A percentile compares a stretch with the other conserved stretches of the same genome.
These are phyloP conservation scores for Penicillium tannophilum DNA, from an alignment of 495 filamentous ascomycete species.

Conservation along the genomic window DNA sequence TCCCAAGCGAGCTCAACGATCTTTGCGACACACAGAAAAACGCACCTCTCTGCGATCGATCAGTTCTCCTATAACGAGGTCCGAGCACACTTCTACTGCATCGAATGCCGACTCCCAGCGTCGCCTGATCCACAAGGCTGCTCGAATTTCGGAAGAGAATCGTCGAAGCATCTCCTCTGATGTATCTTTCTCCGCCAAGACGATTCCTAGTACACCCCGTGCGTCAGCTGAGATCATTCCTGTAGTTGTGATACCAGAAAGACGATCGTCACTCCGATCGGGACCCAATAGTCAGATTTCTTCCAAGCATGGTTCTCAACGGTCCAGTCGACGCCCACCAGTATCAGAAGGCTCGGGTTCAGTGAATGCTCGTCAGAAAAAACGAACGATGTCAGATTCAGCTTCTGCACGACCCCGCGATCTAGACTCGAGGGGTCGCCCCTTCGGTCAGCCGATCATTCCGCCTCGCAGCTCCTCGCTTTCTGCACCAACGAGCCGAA, in stretches of 20 bases:
- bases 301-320: constrained; percentile 42
- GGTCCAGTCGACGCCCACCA: constrained; percentile 36
- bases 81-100: constrained; percentile 45
- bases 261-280: constrained; percentile 64
- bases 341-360: constrained; percentile 38
- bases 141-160: constrained; percentile 50
- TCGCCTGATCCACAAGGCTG: constrained; percentile 50
- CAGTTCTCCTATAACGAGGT: constrained; percentile 45
- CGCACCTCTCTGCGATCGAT: constrained; percentile 58
- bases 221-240: constrained; percentile 60
- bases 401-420: constrained; percentile 29
- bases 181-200: constrained; percentile 55
- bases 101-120: constrained; percentile 46
- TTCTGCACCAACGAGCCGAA: constrained; percentile 70
- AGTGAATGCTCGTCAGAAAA: constrained; percentile 35
- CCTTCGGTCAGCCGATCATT: constrained; percentile 54
- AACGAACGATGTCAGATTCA: constrained; percentile 45
- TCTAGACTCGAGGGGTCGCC: constrained; percentile 30
- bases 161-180: constrained; percentile 63
- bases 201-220: constrained; percentile 48
- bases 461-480: constrained; percentile 65
- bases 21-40: constrained; percentile 72
- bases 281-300: constrained; percentile 38
- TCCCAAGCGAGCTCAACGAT: constrained; percentile 50
- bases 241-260: constrained; percentile 72